Conservation (phyloP, 441 rosid species). For the Hura crepitans region DNA sequence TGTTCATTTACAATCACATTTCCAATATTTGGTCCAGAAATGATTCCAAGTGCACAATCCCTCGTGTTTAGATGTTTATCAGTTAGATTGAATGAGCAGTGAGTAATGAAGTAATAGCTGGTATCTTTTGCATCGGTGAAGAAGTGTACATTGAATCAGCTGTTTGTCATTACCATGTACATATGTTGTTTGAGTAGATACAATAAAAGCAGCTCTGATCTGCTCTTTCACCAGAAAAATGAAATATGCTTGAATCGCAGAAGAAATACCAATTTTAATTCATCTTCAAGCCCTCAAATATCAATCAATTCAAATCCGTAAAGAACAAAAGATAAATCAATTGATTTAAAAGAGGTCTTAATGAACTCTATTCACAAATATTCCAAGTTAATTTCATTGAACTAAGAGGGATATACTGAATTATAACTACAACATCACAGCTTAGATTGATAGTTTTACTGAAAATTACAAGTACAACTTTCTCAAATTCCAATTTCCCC, state of each 20-base stretch:
- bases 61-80: neutral
- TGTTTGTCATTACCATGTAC: too few relatives aligned
- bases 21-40: neutral
- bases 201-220: neutral
- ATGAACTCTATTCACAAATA: neutral
- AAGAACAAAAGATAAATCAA: too few relatives aligned
- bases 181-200: neutral
- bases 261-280: neutral
- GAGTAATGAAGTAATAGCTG: neutral
- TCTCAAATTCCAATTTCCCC: neutral
- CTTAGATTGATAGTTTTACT: neutral
- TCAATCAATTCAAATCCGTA: too few relatives aligned
- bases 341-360: neutral
- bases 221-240: neutral
- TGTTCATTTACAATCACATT: neutral
- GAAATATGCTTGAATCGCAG: neutral
- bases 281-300: too few relatives aligned
- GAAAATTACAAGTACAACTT: slow-evolving; percentile 3
- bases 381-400: neutral
- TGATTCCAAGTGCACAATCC: neutral
- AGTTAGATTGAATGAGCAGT: neutral
- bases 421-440: slow-evolving; percentile 1
- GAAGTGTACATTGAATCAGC: neutral
- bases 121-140: neutral
- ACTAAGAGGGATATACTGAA: slow-evolving; percentile 2